These are phyloP conservation scores for Symbiotaphrina buchneri DNA, from an alignment of 495 filamentous ascomycete species.

Conservation along the genomic window DNA sequence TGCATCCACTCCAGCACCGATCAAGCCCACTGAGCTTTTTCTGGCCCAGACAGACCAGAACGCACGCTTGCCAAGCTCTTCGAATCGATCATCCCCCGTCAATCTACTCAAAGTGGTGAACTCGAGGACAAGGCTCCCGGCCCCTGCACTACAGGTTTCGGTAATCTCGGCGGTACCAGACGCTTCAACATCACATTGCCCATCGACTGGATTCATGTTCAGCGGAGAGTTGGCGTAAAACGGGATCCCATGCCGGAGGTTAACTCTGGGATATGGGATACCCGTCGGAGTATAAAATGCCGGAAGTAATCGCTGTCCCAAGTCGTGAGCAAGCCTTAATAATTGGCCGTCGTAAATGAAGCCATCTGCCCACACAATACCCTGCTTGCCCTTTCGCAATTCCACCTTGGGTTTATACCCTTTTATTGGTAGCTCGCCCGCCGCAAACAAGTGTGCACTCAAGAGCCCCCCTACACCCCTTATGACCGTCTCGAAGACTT, in stretches of 20 bases:
- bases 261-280: constrained; percentile 85
- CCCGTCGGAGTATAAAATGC: constrained; percentile 81
- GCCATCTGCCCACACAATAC: constrained; percentile 48
- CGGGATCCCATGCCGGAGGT: constrained; percentile 74
- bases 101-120: constrained; percentile 79
- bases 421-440: constrained; percentile 66
- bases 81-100: constrained; percentile 68
- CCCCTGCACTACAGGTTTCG: constrained; percentile 90
- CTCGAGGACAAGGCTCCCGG: constrained; percentile 81
- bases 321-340: constrained; percentile 61
- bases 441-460: constrained; percentile 81
- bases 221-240: constrained; percentile 70
- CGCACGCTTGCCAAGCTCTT: constrained; percentile 70
- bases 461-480: constrained; percentile 77
- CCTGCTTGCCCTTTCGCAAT: constrained; percentile 19
- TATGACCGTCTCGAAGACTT: constrained; percentile 96
- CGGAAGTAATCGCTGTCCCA: constrained; percentile 63
- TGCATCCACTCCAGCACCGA: constrained; percentile 80
- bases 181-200: constrained; percentile 13
- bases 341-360: constrained; percentile 84
- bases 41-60: constrained; percentile 91
- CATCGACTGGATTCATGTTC: constrained; percentile 21
- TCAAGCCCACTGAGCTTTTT: constrained; percentile 64
- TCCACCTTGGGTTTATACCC: constrained; percentile 36
- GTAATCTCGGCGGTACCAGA: constrained; percentile 37